These are phyloP conservation scores for Aureoboletus auriporus DNA, from an alignment of 768 basidiomycete genomes.

Conservation along the genomic window DNA sequence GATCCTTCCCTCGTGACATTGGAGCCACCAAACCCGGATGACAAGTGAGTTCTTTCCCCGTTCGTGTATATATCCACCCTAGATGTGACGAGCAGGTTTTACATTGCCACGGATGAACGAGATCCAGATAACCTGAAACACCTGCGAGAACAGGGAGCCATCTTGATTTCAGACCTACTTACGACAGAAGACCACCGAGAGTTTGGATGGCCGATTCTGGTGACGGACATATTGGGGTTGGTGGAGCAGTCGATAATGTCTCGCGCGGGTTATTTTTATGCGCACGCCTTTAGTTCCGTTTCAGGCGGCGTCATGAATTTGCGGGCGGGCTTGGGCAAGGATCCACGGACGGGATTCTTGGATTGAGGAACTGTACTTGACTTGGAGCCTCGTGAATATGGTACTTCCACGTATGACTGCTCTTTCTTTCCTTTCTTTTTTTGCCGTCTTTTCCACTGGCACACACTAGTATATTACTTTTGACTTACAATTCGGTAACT, in stretches of 20 bases:
- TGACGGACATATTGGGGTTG: constrained; percentile 41
- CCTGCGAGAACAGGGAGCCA: constrained; percentile 33
- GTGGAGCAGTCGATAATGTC: constrained; percentile 40
- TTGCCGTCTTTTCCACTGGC: too few species aligned
- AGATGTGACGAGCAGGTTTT: constrained; percentile 21
- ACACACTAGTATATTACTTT: too few species aligned
- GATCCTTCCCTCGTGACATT: constrained; percentile 19
- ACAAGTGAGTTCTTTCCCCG: constrained; percentile 12
- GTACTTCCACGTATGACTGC: too few species aligned
- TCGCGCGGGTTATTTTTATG: constrained; percentile 38
- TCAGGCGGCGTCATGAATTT: constrained; percentile 40
- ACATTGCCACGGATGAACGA: constrained; percentile 42
- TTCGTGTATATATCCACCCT: constrained; percentile 6
- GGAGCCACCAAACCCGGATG: constrained; percentile 21
- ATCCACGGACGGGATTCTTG: constrained; percentile 34
- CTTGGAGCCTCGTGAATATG: too few species aligned
- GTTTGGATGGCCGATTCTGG: constrained; percentile 40
- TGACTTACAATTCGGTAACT: too few species aligned
- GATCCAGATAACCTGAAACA: constrained; percentile 28
- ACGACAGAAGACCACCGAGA: constrained; percentile 37
- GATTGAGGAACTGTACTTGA: constrained; percentile 19
- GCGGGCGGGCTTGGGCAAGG: constrained; percentile 35
- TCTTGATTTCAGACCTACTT: constrained; percentile 40
- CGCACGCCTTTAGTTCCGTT: constrained; percentile 36
- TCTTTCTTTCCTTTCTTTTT: too few species aligned